Percentiles rank a stretch among this genome's conserved stretches.
These are phyloP conservation scores for Dothideomycetidae sp. DNA, from an alignment of 2,329 filamentous ascomycete genomes.

Conservation along the genomic window DNA sequence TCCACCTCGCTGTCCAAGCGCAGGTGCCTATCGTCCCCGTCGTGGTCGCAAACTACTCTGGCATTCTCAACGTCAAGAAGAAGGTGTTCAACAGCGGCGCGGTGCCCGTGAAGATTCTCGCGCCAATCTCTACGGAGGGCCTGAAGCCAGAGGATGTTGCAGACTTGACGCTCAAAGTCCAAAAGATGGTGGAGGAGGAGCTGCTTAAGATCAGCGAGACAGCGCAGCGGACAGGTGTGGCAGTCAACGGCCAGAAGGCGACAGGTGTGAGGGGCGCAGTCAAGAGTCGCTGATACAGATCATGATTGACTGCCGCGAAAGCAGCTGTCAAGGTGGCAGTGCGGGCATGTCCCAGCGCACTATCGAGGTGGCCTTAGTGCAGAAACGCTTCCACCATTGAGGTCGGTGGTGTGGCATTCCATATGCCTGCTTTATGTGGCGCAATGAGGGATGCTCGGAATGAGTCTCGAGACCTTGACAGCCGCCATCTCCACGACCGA, in stretches of 20 bases:
- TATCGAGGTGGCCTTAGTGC: no score
- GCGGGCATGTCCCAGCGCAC: no score
- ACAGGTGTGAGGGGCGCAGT: slow-evolving; percentile 3
- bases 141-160: slow-evolving; percentile 67
- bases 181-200: slow-evolving; percentile 59
- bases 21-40: slow-evolving; percentile 85
- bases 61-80: slow-evolving; percentile 33
- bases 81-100: slow-evolving; percentile 28
- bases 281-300: background rate
- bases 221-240: slow-evolving; percentile 18
- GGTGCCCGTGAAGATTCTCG: slow-evolving; percentile 57
- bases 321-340: no score
- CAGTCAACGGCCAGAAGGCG: slow-evolving; percentile 8
- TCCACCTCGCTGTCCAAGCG: slow-evolving; percentile 88
- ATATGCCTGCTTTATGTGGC: no score
- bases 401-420: no score
- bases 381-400: no score
- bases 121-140: slow-evolving; percentile 63
- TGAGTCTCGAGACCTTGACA: no score
- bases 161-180: slow-evolving; percentile 50
- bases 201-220: slow-evolving; percentile 28
- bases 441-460: no score
- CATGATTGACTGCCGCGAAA: no score
- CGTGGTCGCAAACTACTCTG: slow-evolving; percentile 36
- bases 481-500: no score